Conservation (phyloP, 306 rosid genomes). For the Crotalaria pallida region DNA sequence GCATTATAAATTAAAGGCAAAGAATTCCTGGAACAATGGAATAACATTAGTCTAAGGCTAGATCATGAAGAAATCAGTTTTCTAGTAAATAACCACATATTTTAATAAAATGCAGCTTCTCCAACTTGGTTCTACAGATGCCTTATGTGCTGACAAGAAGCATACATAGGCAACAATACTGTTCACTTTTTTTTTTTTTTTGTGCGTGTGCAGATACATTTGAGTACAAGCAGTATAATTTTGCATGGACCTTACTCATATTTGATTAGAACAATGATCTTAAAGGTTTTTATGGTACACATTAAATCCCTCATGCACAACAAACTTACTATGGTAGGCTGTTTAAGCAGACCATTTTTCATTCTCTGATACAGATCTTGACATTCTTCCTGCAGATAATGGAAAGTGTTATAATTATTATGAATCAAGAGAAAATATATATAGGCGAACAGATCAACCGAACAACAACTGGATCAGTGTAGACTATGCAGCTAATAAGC, state of each 20-base stretch:
- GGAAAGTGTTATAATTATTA: not conserved
- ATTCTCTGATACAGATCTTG: conserved; percentile 53
- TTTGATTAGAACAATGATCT: not conserved
- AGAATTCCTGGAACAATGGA: not conserved
- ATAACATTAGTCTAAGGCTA: not conserved
- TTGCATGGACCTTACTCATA: not conserved
- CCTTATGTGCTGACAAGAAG: not conserved
- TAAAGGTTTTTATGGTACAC: not conserved
- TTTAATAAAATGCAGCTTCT: not conserved
- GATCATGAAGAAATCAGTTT: not conserved
- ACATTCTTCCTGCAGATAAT: conserved; percentile 72
- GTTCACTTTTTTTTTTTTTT: not conserved
- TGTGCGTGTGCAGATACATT: not conserved
- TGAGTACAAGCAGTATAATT: not conserved
- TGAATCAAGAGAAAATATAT: conserved; percentile 1
- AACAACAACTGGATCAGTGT: too few relatives aligned
- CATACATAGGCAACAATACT: not conserved
- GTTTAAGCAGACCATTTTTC: conserved; percentile 50
- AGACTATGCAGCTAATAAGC: conserved; percentile 12
- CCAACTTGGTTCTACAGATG: not conserved
- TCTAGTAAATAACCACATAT: not conserved
- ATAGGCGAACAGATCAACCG: too few relatives aligned
- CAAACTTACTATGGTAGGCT: conserved; percentile 66
- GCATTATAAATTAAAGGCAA: not conserved
- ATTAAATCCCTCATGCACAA: conserved; percentile 18